Base-by-base conservation (phyloP, 2,329 filamentous ascomycete genomes). In the Pseudocercospora pini-densiflorae region DNA sequence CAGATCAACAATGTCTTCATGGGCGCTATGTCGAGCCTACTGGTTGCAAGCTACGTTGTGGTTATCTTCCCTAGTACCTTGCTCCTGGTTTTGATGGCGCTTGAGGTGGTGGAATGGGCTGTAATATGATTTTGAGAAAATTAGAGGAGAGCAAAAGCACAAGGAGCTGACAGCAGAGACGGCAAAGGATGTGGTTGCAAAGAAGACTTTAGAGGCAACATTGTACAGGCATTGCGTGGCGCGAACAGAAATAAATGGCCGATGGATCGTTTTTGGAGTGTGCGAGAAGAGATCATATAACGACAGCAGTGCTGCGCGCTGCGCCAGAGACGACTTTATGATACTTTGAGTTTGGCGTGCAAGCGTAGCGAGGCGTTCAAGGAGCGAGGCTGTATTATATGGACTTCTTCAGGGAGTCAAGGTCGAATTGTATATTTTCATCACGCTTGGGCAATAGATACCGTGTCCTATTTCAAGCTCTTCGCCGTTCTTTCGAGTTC, bases 1-100 rank as follows among this genome's bases (percentile, higher is more conserved):
- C 95, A 98, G 85, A 92, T 98, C 81, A 99, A 99, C 80, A 91
- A 91, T 69, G 95, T 99, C 9, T 99, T 93, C 79, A 94, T 98
- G 84, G 89, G 90, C 19, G 93, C 95, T 58, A 98, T 99, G 94
- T 92, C 92, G 68, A 92, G 89, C 78, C 86, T 99, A 64, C 82
- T 98, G 59, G 97, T 98, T 83, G 94, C 97, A 83, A 97, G 94
- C 81, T 97, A 97, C 77, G 93, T 99, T 66, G 90, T 97, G 70
- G 93, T 90, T 90, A 98, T 99, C 72, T 86, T 99, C 59, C 95
- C 95, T 1, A 97, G 93, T 45, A 99, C 95, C 1, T 86, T 99
- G 49, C 77, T 96, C 40, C 86, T 98, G 51, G 95, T 99, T 62
- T 91, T 98, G 87, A 87, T 92, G 76, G 95, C 94, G 21, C 84